Percentiles rank a stretch among this genome's conserved stretches.
These are phyloP conservation scores for Podospora didyma DNA, from an alignment of 495 filamentous ascomycete species.

Conservation along the genomic window DNA sequence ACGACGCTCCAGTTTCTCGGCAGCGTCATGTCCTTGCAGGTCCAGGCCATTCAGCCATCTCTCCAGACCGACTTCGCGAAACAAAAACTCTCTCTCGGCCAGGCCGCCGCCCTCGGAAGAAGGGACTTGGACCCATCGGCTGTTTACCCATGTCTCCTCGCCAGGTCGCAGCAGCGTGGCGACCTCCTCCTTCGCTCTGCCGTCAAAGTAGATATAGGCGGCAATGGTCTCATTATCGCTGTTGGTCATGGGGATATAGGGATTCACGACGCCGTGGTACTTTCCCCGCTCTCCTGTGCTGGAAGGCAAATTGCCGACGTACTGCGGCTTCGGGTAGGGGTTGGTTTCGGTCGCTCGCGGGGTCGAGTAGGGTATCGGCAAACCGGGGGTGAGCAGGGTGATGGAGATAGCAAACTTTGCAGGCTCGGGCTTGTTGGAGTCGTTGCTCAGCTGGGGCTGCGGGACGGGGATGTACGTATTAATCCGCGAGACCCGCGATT, in stretches of 20 bases:
- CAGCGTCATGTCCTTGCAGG: slow-evolving; percentile 79
- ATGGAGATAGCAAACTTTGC: slow-evolving; percentile 96
- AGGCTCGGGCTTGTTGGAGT: slow-evolving; percentile 73
- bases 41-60: slow-evolving; percentile 93
- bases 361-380: slow-evolving; percentile 84
- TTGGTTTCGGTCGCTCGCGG: slow-evolving; percentile 69
- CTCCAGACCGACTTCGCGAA: slow-evolving; percentile 94
- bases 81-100: slow-evolving; percentile 94
- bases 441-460: slow-evolving; percentile 69
- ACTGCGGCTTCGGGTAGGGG: slow-evolving; percentile 71
- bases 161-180: slow-evolving; percentile 88
- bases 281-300: slow-evolving; percentile 35
- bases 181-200: slow-evolving; percentile 91
- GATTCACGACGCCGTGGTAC: slow-evolving; percentile 59
- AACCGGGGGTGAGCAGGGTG: slow-evolving; percentile 83
- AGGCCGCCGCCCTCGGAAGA: slow-evolving; percentile 88
- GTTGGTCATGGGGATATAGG: slow-evolving; percentile 83
- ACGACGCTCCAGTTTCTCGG: slow-evolving; percentile 81
- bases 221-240: slow-evolving; percentile 94
- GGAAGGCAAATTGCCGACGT: slow-evolving; percentile 65
- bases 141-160: slow-evolving; percentile 99
- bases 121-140: slow-evolving; percentile 92
- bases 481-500: slow-evolving; percentile 85
- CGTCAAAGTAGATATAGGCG: slow-evolving; percentile 99
- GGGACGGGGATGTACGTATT: slow-evolving; percentile 96